Base-by-base conservation (phyloP, 2,329 filamentous ascomycete species). In the Rhynchosporium graminicola region DNA sequence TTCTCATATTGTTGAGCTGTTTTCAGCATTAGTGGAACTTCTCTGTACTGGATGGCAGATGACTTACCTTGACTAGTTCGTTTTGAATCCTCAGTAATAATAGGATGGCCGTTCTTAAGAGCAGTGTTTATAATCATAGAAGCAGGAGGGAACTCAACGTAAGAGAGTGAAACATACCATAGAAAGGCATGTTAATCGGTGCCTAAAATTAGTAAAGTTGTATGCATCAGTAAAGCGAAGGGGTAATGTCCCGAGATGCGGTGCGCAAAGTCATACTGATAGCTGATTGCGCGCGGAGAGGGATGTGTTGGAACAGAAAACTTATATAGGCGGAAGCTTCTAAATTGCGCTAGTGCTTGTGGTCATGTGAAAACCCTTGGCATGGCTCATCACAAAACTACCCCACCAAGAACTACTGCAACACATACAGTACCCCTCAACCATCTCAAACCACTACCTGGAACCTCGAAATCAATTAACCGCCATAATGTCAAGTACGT, bases 101-200 rank as follows among this genome's bases (percentile, higher is more conserved):
- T 87, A 82, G 82, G 84, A 83, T 85, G 83, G 83, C 83, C 83
- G 83, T 86, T 86, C 83, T 85, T 85, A 84, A 83, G 78, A 73
- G 79, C 82, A 77, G 73, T 69, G 77, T 74, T 36, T 77, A 76
- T 86, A 83, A 87, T 87, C 83, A 84, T 77, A 48, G 61, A 59
- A 60, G 31, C 20, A 26, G 36, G 20, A 28, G n/a, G 33, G 33
- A 38, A 20, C 9, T 10, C 15, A 36, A 38, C 8, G 20, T 28
- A 62, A 62, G 43, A 67, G 56, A 68, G 33, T 47, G 40, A 57
- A 69, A 68, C 65, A 36, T 67, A 70, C 57, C 36, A 45, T 28
- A 33, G 29, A 9, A 31, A n/a, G 26, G 12, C n/a, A 26, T 31
- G 26, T 2, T 6, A 8, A 0, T 12, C 13, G 40, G 40, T 26